phyloP scores from a whole-genome alignment of 73 alveolate species.

The Paramecium biaurelia region DNA sequence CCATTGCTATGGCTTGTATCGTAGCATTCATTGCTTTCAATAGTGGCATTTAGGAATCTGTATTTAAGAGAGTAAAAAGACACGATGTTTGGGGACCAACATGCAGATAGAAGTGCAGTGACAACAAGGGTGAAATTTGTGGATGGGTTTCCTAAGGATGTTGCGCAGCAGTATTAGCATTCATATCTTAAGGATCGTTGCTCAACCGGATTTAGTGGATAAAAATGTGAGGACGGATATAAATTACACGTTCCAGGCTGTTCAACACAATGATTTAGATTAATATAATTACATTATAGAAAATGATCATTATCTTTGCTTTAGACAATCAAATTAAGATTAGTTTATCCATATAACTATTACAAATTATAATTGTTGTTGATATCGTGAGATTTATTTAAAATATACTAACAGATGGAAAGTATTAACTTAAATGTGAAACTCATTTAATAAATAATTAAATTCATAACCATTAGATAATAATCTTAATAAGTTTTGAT shows the following conservation, averaged over 20 bases:
- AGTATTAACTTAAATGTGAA: too few relatives aligned
- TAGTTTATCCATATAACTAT: not conserved
- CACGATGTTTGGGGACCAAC: conserved; percentile 52
- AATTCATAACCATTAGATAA: too few relatives aligned
- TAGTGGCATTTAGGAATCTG: not conserved
- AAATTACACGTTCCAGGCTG: conserved; percentile 33
- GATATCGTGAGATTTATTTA: not conserved
- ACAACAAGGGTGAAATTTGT: conserved; percentile 5
- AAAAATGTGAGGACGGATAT: not conserved
- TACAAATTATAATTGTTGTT: not conserved
- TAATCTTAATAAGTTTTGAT: too few relatives aligned
- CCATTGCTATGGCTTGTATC: not conserved
- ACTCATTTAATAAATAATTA: too few relatives aligned
- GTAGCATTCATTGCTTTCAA: not conserved
- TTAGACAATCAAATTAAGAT: not conserved
- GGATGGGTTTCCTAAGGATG: conserved; percentile 24
- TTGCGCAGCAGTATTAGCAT: not conserved
- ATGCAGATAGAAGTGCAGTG: conserved; percentile 28
- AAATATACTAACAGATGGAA: too few relatives aligned
- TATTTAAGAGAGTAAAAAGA: not conserved
- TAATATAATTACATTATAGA: not conserved
- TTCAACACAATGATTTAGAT: not conserved
- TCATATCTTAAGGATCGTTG: not conserved
- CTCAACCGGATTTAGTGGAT: not conserved
- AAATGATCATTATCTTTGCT: not conserved